Conservation (phyloP, 169 alveolate species). For the Cryptosporidium viatorum region DNA sequence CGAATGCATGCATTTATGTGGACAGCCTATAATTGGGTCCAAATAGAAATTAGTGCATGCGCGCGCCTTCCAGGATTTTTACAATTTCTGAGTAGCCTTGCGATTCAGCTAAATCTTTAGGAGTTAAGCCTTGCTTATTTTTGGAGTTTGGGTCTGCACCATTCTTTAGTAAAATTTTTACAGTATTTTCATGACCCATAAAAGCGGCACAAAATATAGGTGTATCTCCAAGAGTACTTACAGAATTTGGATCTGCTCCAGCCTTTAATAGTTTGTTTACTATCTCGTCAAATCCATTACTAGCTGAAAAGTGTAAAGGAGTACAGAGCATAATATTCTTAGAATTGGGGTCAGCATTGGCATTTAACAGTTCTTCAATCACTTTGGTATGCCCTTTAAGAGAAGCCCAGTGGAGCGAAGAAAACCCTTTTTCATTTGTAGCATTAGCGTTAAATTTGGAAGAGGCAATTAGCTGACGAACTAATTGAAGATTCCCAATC, state of each 20-base stretch:
- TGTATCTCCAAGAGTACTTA: slow-evolving; percentile 30
- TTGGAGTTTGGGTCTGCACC: slow-evolving; percentile 27
- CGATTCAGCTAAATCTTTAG: slow-evolving; percentile 29
- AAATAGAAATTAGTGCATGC: not conserved
- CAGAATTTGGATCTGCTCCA: slow-evolving; percentile 37
- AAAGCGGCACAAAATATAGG: slow-evolving; percentile 56
- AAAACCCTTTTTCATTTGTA: slow-evolving; percentile 41
- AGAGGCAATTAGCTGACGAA: slow-evolving; percentile 28
- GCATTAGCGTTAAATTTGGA: slow-evolving; percentile 29
- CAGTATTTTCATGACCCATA: slow-evolving; percentile 49
- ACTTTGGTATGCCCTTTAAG: slow-evolving; percentile 38
- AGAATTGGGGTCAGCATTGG: slow-evolving; percentile 53
- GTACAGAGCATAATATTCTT: slow-evolving; percentile 59
- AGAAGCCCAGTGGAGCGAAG: slow-evolving; percentile 75
- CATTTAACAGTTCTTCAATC: slow-evolving; percentile 26
- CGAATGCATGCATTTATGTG: slow-evolving; percentile 15
- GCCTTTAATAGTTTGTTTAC: slow-evolving; percentile 19
- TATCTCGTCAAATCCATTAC: slow-evolving; percentile 59
- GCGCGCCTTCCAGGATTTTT: slow-evolving; percentile 18
- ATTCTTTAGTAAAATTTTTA: slow-evolving; percentile 13
- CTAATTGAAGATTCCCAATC: slow-evolving; percentile 39
- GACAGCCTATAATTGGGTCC: not conserved
- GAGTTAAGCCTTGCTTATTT: slow-evolving; percentile 55
- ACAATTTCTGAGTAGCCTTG: slow-evolving; percentile 53
- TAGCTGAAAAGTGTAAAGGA: slow-evolving; percentile 57